Base-by-base conservation (phyloP, 176 grass and related monocot species). In the Oryza glaberrima region DNA sequence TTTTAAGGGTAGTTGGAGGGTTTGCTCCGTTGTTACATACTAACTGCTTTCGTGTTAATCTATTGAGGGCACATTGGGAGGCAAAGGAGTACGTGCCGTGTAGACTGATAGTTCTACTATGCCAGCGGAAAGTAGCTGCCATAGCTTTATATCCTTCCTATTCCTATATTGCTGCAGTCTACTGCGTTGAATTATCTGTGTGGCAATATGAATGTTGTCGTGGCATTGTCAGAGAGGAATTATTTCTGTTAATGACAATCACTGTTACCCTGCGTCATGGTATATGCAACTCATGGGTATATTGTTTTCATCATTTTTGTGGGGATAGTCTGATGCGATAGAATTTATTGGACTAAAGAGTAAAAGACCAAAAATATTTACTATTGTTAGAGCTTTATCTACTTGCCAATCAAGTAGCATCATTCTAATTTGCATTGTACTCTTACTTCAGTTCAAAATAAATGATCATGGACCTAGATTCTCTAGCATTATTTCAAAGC, bases 401-500 rank as follows among this genome's bases (percentile, higher is more conserved):
- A n/a, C 26, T 1, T 23, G 28, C 11, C 15, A 44, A 28, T 71
- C 25, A 46, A 38, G 9, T 10, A 71, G 14, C 17, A 7, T 17
- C 36, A 19, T 82, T 72, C 4, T 51, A 65, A 9, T 73, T 65
- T 32, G 25, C 38, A 65, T 13, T 32, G 1, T n/a, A 47, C 32
- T 48, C 36, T 2, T 35, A 41, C 40, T 41, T 7, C n/a, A 20
- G 41, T 28, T 58, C 13, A 41, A 8, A 38, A 41, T 41, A 38
- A 30, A 82, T 45, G 22, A 28, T 63, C 52, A 70, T 16, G 30
- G 32, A 22, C 52, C 54, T 58, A 72, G 48, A 76, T 76, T 65
- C 17, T 51, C 3, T 32, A 40, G 46, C 20, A 23, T 11, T 58
- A 11, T 49, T 70, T 51, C 15, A 17, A n/a, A 22, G 48, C 28